Evolutionary conservation across 805 yeast species (phyloP), one percentile per base, ranked within the genome.

Genomic region (Deakozyma indianensis): DNA sequence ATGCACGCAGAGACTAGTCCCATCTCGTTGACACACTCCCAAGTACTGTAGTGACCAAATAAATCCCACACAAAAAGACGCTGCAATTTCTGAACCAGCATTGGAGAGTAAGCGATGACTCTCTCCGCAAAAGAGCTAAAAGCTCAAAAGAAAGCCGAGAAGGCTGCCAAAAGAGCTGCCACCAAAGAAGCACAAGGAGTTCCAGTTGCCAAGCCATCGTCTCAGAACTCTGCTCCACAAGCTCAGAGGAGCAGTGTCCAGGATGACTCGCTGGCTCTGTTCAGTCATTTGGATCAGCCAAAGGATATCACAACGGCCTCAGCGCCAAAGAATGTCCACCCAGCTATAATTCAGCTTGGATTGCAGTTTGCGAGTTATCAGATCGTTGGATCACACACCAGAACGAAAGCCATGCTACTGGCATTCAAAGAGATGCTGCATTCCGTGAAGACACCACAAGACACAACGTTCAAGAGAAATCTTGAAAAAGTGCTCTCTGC

Each of bases 151-250:
- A 88, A 87, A 68, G 77, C 77, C 55, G 95, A 87, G 57, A 88
- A 90, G 65, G 92, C 92, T 14, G 94, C 92, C 35, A 84, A 85
- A 60, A 73, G 97, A 60, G 92, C 95, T 2, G 95, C 95, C 2
- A 77, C 79, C 51, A 87, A 84, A 58, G 83, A 74, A 16, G 45
- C 40, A 11, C 44, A 43, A 32, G 43, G 43, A 20, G 35, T 23
- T 9, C 44, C 50, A 22, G 42, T 29, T 11, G 35, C 3, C 41
- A 18, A 18, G 23, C 41, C 18, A 40, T 62, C 61, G 41, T 52
- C 57, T 41, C 61, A 55, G 52, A 62, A 65, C 47, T 70, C 53
- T 64, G 68, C 50, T 63, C 69, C 63, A 64, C 67, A 57, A 66
- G 74, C 59, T 57, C 69, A 60, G 47, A 63, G 27, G 38, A 61